Conservation (phyloP, 2,329 filamentous ascomycete species). For the Sporothrix mexicana region DNA sequence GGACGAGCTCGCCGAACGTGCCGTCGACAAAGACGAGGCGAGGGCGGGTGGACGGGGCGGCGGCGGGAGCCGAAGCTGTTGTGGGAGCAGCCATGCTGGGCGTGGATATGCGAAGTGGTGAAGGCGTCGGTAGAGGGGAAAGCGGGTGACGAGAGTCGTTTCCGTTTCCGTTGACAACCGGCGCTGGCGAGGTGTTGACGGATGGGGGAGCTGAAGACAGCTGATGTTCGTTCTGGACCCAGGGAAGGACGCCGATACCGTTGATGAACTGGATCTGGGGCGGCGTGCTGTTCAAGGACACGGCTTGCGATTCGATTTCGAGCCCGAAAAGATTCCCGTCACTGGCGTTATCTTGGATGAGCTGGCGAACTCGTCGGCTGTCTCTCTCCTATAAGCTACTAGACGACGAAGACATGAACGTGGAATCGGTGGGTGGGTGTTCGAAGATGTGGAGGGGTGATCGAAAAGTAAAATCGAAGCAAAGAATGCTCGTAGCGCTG, state of each 20-base stretch:
- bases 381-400: not conserved
- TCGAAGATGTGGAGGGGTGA: not conserved
- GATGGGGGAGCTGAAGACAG: too few relatives aligned
- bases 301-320: not conserved
- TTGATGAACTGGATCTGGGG: not conserved
- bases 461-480: not conserved
- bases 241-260: not conserved
- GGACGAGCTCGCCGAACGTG: constrained; percentile 87
- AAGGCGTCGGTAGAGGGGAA: not conserved
- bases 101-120: not conserved
- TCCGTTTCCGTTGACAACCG: not conserved
- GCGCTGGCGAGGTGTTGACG: not conserved
- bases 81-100: constrained; percentile 34
- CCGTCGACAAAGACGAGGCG: constrained; percentile 83
- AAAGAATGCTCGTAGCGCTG: constrained; percentile 22
- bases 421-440: not conserved
- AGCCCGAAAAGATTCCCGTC: constrained; percentile 21
- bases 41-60: constrained; percentile 47
- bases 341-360: constrained; percentile 2
- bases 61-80: constrained; percentile 27
- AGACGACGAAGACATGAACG: constrained; percentile 25
- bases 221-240: not conserved
- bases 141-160: not conserved
- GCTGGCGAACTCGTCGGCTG: not conserved
- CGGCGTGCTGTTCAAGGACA: not conserved